Percentiles rank a stretch among this genome's conserved stretches.
These are phyloP conservation scores for Lepidium aucheri DNA, from an alignment of 345 rosid species.

Conservation along the genomic window DNA sequence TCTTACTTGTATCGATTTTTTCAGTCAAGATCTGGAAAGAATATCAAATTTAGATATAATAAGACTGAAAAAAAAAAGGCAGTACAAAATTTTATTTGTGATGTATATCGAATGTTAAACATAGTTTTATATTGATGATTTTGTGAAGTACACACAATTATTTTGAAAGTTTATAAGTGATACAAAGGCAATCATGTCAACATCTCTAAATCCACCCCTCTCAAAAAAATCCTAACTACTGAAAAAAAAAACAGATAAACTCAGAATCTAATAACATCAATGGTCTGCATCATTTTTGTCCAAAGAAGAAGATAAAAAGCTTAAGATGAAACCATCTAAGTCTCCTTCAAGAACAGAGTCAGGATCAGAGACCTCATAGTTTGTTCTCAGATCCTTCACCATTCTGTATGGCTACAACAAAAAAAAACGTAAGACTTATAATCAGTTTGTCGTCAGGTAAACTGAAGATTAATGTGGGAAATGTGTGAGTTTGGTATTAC, in stretches of 20 bases:
- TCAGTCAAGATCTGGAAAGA: too few relatives aligned
- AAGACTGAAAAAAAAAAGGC: too few relatives aligned
- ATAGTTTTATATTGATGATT: too few relatives aligned
- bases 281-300: slow-evolving; percentile 42
- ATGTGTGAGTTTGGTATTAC: slow-evolving; percentile 10
- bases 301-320: slow-evolving; percentile 67
- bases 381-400: slow-evolving; percentile 94
- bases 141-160: too few relatives aligned
- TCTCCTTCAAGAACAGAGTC: slow-evolving; percentile 90
- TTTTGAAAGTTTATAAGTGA: neutral
- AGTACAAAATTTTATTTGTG: too few relatives aligned
- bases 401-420: slow-evolving; percentile 80
- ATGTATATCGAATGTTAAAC: too few relatives aligned
- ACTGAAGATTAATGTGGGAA: neutral
- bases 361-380: slow-evolving; percentile 82
- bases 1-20: too few relatives aligned
- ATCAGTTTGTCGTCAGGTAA: neutral
- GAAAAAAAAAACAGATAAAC: neutral
- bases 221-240: neutral
- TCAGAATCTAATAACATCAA: slow-evolving; percentile 5
- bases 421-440: neutral
- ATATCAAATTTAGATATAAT: too few relatives aligned
- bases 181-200: neutral
- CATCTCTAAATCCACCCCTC: neutral
- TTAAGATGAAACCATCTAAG: slow-evolving; percentile 71